These are phyloP conservation scores for Saccharata proteae DNA, from an alignment of 2,329 filamentous ascomycete genomes.

Conservation along the genomic window DNA sequence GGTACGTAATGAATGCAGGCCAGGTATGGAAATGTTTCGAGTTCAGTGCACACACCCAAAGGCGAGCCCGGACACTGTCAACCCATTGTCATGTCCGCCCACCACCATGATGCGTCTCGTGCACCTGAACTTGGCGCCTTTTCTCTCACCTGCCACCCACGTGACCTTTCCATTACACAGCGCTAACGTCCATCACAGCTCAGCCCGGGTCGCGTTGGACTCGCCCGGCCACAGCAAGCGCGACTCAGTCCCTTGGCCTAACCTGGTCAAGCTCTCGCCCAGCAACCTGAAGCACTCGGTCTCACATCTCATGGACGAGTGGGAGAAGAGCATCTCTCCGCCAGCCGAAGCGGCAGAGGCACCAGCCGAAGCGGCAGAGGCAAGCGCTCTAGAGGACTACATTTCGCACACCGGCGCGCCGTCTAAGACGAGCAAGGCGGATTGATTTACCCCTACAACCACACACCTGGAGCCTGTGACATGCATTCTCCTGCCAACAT, in stretches of 20 bases:
- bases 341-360: conserved; percentile 5
- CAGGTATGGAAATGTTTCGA: conserved; percentile 10
- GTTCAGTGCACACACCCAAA: conserved; percentile 3
- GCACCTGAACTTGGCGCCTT: conserved; percentile 8
- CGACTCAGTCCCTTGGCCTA: conserved; percentile 47
- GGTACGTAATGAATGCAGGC: conserved; percentile 26
- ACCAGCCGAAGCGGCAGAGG: conserved; percentile 6
- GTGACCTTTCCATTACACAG: background rate
- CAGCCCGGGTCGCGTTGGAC: conserved; percentile 5
- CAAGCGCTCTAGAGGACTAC: conserved; percentile 6
- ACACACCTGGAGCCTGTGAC: too few relatives aligned
- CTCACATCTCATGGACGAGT: conserved; percentile 79
- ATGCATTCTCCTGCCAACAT: too few relatives aligned
- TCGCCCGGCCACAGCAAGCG: conserved; percentile 8
- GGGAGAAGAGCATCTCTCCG: conserved; percentile 50
- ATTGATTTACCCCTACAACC: conserved; percentile 20
- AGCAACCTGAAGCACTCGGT: conserved; percentile 71
- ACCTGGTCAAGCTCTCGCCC: conserved; percentile 59
- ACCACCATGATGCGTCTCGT: conserved; percentile 1
- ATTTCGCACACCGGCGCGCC: background rate
- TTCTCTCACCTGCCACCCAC: conserved; percentile 8
- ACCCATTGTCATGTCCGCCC: too few relatives aligned
- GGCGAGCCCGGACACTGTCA: too few relatives aligned
- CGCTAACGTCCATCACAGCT: background rate
- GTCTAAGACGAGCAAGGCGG: conserved; percentile 2